Evolutionary conservation across 192 early-diverging fungal species (phyloP), one percentile per base, ranked within the genome.

Genomic region (Backusella macrospora): DNA sequence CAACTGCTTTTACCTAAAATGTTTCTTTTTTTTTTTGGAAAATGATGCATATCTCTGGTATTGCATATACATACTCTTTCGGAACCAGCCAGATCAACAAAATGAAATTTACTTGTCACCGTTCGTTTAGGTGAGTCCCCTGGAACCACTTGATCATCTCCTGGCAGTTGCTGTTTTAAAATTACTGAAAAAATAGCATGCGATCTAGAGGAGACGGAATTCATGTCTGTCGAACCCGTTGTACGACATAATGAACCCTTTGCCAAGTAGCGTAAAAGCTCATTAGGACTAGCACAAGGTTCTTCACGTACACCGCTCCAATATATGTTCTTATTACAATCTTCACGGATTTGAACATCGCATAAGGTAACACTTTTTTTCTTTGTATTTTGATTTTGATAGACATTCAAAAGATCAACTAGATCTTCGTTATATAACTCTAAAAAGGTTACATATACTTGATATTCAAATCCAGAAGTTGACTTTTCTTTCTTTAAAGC

Each of bases 181-280:
- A 90, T 92, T 7, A 99, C 89, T 0, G 92, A 91, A 80, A 98
- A 99, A 49, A 99, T 99, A 46, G 97, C 98, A 81, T 99, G 98
- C 34, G 95, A 97, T 65, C 97, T 87, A 55, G 95, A 97, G 2
- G 95, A 97, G 10, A 92, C 88, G 18, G 90, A 87, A 82, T 99
- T 99, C 97, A 98, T 98, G 44, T 96, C 94, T n/a, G 98, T 99
- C 26, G 95, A 91, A 21, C 93, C 94, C 0, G 97, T 99, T 42
- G 87, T 89, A 76, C 87, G 79, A 78, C 82, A 83, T 44, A 85
- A 42, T 13, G 87, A 85, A 68, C 87, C 87, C 70, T 86, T 86
- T 76, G 84, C 78, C 34, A 89, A 62, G 63, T 82, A 79, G 3
- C 73, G 81, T 45, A 89, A 59, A 23, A 87, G 75, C 65, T 92